Evolutionary conservation across 148 eudicot species (phyloP), one percentile per base, ranked within the genome.

Genomic region (Silene latifolia): DNA sequence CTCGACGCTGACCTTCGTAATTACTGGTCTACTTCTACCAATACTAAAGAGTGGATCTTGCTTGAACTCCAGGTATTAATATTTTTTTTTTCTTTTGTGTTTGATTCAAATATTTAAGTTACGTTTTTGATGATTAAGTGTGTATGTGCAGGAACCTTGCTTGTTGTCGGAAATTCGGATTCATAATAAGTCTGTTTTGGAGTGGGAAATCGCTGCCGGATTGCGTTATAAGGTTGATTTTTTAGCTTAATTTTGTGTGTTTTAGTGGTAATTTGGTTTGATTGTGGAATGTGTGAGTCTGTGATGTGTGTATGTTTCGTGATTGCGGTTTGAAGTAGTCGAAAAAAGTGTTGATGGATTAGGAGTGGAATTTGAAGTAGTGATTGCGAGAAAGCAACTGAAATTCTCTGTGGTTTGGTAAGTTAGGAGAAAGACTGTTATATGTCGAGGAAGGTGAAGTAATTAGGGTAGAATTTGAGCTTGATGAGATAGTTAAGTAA

Each of bases 161-260:
- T 72, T 91, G 73, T 82, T 91, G 57, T 91, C 97, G 64, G 89
- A 89, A 60, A 78, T 91, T 80, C 83, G 93, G 81, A 83, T 91
- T 62, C 89, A 91, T 78, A 91, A 91, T 56, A 91, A 91, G 78
- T 89, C 97, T 11, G 97, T 91, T 78, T 75, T 89, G 82, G 93
- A 91, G 89, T 91, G 97, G 97, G 97, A 91, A 78, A 84, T 91
- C 62, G 85, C 90, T 66, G 93, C 77, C 46, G 97, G 97, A 68
- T 84, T 91, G 80, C 97, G 88, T 27, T 91, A 91, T 68, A 91
- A 91, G 97, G 97, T 91, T 73, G 35, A 81, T 14, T 69, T 25
- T 24, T 23, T 19, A 71, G 11, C 69, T 73, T 64, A 4, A 51
- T 70, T 32, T 25, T 67, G 19, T 63, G 51, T 8, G 35, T 39